Conservation (phyloP, 768 basidiomycete species). For the Pulveroboletus ravenelii region DNA sequence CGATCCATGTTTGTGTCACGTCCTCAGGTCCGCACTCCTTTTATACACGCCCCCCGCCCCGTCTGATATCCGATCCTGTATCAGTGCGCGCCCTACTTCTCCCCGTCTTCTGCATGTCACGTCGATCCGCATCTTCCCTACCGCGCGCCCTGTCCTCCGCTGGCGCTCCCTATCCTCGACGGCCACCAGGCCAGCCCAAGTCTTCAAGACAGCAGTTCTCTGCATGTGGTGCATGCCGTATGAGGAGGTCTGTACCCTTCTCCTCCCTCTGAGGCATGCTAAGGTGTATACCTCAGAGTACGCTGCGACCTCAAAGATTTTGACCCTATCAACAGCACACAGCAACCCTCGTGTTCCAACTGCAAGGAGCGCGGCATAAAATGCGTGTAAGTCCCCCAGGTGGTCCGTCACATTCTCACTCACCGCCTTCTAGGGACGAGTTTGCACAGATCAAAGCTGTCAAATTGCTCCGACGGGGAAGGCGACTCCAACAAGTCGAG, state of each 20-base stretch:
- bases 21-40: slow-evolving; percentile 19
- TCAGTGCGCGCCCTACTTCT: slow-evolving; percentile 12
- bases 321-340: slow-evolving; percentile 43
- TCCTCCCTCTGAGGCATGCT: not conserved
- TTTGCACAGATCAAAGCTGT: slow-evolving; percentile 89
- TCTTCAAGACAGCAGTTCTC: slow-evolving; percentile 81
- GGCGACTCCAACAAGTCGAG: slow-evolving; percentile 83
- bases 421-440: slow-evolving; percentile 60
- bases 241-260: slow-evolving; percentile 55
- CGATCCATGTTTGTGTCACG: slow-evolving; percentile 17
- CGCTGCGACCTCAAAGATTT: slow-evolving; percentile 92
- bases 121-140: slow-evolving; percentile 41
- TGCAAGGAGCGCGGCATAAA: slow-evolving; percentile 85
- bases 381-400: slow-evolving; percentile 74
- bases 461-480: slow-evolving; percentile 74
- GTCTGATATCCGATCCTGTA: slow-evolving; percentile 26
- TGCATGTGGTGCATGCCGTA: slow-evolving; percentile 92
- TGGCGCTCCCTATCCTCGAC: slow-evolving; percentile 38
- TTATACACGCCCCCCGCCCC: slow-evolving; percentile 9
- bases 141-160: slow-evolving; percentile 26
- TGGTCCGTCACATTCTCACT: not conserved
- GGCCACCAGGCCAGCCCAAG: slow-evolving; percentile 60
- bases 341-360: slow-evolving; percentile 68
- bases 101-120: slow-evolving; percentile 47
- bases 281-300: slow-evolving; percentile 47